Evolutionary conservation across 805 yeast genomes (phyloP).

Genomic region (Metschnikowia cubensis): DNA sequence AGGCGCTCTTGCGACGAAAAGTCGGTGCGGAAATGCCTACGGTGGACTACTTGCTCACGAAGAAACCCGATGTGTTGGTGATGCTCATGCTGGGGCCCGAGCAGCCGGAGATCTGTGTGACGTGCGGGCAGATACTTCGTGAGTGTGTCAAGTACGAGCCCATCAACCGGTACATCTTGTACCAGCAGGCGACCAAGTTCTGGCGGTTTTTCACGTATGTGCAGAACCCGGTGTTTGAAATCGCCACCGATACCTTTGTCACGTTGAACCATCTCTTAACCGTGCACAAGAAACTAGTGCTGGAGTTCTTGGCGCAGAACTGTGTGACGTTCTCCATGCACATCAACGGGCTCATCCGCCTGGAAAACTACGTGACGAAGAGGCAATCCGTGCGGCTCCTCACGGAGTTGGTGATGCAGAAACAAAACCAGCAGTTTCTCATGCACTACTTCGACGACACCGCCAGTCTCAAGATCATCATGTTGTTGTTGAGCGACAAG

Average conservation of each 20-base stretch:
- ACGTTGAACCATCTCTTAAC: constrained; percentile 70
- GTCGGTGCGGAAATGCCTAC: constrained; percentile 78
- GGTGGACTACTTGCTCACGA: constrained; percentile 70
- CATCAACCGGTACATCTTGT: constrained; percentile 56
- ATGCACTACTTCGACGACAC: constrained; percentile 73
- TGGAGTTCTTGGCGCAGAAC: constrained; percentile 64
- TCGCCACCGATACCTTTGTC: constrained; percentile 84
- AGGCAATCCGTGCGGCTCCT: constrained; percentile 82
- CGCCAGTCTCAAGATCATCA: constrained; percentile 77
- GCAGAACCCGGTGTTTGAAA: constrained; percentile 74
- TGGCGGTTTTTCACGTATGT: constrained; percentile 86
- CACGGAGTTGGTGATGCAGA: constrained; percentile 64
- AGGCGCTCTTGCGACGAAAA: constrained; percentile 72
- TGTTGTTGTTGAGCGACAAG: constrained; percentile 83
- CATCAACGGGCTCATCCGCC: constrained; percentile 68
- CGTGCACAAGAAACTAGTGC: constrained; percentile 60
- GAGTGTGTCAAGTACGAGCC: constrained; percentile 81
- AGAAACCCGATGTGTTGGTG: constrained; percentile 57
- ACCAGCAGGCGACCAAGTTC: constrained; percentile 45
- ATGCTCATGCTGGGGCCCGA: constrained; percentile 71
- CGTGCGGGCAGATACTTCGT: constrained; percentile 73
- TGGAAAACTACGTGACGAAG: constrained; percentile 85
- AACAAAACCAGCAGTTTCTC: constrained; percentile 70
- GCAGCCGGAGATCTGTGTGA: constrained; percentile 63
- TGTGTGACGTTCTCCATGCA: constrained; percentile 53